phyloP scores from a whole-genome alignment of 257 asterid species.

The Solanum dulcamara region DNA sequence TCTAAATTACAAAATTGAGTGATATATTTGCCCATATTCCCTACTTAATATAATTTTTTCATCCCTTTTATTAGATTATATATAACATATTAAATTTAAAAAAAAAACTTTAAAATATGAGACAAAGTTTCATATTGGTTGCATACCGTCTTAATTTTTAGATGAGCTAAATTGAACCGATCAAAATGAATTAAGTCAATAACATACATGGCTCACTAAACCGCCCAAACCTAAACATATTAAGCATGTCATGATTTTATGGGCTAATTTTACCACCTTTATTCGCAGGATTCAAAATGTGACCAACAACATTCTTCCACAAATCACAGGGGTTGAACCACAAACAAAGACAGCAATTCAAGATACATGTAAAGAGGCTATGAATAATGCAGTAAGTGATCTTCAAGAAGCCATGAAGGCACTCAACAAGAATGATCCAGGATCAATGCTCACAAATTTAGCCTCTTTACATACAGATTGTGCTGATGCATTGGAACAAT shows the following conservation, averaged over 20 bases:
- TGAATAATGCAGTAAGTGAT: neutral
- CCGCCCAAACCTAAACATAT: neutral
- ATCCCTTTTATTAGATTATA: too few species aligned
- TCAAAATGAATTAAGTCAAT: neutral
- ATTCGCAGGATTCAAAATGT: neutral
- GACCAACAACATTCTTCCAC: neutral
- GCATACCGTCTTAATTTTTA: neutral
- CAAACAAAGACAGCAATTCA: neutral
- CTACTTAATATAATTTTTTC: neutral
- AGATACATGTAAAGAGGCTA: neutral
- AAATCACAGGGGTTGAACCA: neutral
- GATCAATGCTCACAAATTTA: neutral
- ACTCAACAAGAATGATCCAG: neutral
- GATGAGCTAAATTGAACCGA: neutral
- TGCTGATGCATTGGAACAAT: slow-evolving; percentile 9
- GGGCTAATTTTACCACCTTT: neutral
- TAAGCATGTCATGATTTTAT: neutral
- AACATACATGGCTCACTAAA: neutral
- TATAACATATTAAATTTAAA: too few species aligned
- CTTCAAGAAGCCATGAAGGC: neutral
- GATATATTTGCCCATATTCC: neutral
- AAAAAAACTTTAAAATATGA: too few species aligned
- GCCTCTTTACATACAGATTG: slow-evolving; percentile 1
- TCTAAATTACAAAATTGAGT: too few species aligned
- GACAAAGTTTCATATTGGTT: neutral